A percentile compares a stretch with the other conserved stretches of the same genome.
Evolutionary conservation across 495 filamentous ascomycete genomes (phyloP).

Genomic region (Cladorrhinum samala): DNA sequence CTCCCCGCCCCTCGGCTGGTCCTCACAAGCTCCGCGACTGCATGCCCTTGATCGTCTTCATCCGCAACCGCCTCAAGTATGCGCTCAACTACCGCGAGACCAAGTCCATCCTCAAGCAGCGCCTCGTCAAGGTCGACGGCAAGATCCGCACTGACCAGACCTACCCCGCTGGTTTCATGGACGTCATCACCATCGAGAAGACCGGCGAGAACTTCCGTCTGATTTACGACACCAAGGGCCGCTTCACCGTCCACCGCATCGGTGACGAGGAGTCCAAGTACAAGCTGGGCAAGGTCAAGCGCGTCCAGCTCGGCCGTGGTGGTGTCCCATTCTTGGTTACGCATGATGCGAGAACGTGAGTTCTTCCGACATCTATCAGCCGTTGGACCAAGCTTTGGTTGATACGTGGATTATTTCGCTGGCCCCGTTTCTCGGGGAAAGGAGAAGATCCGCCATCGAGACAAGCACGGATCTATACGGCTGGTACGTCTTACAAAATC

Average conservation of each 20-base stretch:
- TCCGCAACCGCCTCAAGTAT: slow-evolving; percentile 99
- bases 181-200: slow-evolving; percentile 98
- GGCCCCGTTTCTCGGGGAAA: slow-evolving; percentile 4
- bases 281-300: slow-evolving; percentile 99
- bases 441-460: slow-evolving; percentile 6
- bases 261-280: slow-evolving; percentile 95
- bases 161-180: slow-evolving; percentile 98
- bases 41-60: slow-evolving; percentile 98
- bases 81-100: slow-evolving; percentile 96
- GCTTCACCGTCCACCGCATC: slow-evolving; percentile 99
- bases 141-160: slow-evolving; percentile 99
- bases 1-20: slow-evolving; percentile 90
- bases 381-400: slow-evolving; percentile 98
- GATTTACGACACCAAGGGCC: slow-evolving; percentile 99
- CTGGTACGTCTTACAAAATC: slow-evolving; percentile 38
- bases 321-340: slow-evolving; percentile 99
- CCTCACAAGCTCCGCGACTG: slow-evolving; percentile 99
- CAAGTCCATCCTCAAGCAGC: slow-evolving; percentile 98
- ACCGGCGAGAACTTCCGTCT: slow-evolving; percentile 99
- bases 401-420: slow-evolving; percentile 39
- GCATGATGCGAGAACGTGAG: slow-evolving; percentile 99
- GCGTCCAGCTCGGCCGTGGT: slow-evolving; percentile 96
- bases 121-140: slow-evolving; percentile 97
- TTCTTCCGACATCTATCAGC: slow-evolving; percentile 92
- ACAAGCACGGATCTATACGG: slow-evolving; percentile 31